Evolutionary conservation across 192 early-diverging fungal genomes (phyloP).

Genomic region (Coemansia sp.): DNA sequence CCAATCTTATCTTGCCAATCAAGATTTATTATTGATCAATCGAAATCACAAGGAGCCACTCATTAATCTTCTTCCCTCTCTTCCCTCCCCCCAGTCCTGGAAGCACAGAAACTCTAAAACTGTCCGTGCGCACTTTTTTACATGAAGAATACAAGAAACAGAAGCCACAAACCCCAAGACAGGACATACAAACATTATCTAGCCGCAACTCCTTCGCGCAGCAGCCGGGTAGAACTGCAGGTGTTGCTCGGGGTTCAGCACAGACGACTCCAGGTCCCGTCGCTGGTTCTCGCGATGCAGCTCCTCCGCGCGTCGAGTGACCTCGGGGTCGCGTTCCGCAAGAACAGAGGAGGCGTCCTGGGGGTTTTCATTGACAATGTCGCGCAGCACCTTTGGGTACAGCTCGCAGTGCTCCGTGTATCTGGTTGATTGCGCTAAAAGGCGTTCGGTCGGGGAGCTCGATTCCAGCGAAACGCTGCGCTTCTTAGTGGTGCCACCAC

Average conservation of each 20-base stretch:
- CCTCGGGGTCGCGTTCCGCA: constrained; percentile 24
- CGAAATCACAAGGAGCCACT: no score
- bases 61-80: no score
- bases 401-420: constrained; percentile 40
- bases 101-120: no score
- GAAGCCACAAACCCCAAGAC: no score
- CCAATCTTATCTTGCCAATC: no score
- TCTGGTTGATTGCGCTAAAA: constrained; percentile 23
- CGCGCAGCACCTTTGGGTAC: constrained; percentile 48
- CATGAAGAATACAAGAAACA: no score
- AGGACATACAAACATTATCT: background rate
- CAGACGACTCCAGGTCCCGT: constrained; percentile 11
- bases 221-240: constrained; percentile 37
- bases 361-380: constrained; percentile 34
- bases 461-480: constrained; percentile 6
- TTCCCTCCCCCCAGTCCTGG: no score
- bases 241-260: constrained; percentile 14
- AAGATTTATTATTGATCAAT: no score
- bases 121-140: no score
- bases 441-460: constrained; percentile 19
- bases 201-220: constrained; percentile 6
- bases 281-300: constrained; percentile 12
- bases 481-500: background rate
- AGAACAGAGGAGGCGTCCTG: constrained; percentile 22
- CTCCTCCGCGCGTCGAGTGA: constrained; percentile 24